phyloP scores from a whole-genome alignment of 2,329 filamentous ascomycete genomes.

The Botryotinia calthae region DNA sequence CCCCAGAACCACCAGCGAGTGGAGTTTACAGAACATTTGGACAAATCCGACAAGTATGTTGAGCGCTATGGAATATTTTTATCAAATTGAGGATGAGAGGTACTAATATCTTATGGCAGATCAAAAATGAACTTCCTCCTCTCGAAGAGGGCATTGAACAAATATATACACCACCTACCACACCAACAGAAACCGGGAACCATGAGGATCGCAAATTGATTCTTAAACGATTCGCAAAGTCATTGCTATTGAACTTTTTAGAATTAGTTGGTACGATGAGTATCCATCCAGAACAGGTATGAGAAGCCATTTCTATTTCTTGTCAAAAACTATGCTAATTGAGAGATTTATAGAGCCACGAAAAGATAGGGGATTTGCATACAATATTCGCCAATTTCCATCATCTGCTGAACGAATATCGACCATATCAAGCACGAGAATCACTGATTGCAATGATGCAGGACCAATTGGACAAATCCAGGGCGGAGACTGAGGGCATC shows the following conservation, averaged over 20 bases:
- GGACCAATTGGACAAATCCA: constrained; percentile 70
- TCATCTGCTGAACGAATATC: constrained; percentile 89
- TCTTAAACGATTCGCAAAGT: constrained; percentile 77
- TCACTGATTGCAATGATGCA: constrained; percentile 86
- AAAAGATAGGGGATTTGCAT: constrained; percentile 75
- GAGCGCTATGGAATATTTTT: neutral
- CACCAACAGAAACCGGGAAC: constrained; percentile 44
- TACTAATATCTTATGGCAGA: constrained; percentile 38
- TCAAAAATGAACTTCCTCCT: constrained; percentile 61
- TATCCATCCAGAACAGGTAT: constrained; percentile 58
- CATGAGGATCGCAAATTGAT: constrained; percentile 64
- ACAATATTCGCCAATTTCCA: constrained; percentile 89
- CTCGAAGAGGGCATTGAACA: constrained; percentile 70
- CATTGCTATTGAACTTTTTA: constrained; percentile 82
- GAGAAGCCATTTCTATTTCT: constrained; percentile 20
- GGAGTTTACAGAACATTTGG: constrained; percentile 76
- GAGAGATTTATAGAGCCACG: constrained; percentile 50
- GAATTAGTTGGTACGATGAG: constrained; percentile 74
- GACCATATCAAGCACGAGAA: constrained; percentile 88
- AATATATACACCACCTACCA: constrained; percentile 51
- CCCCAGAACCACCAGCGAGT: constrained; percentile 69
- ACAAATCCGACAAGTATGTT: constrained; percentile 56
- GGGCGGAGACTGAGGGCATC: constrained; percentile 69
- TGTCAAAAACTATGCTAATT: constrained; percentile 1
- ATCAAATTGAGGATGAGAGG: neutral